Evolutionary conservation across 441 rosid species (phyloP).

Genomic region (Mallotus japonicus): DNA sequence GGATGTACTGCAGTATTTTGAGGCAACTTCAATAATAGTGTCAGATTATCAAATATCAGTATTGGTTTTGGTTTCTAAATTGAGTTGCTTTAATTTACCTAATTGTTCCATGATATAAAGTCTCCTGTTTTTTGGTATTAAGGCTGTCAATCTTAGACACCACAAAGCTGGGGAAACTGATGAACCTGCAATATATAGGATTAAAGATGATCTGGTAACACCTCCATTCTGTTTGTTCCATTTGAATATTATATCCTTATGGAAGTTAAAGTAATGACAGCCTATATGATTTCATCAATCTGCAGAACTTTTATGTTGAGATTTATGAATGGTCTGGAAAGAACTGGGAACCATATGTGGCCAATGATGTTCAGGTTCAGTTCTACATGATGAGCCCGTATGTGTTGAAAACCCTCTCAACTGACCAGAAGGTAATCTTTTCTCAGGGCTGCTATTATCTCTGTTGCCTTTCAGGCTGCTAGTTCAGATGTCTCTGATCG

Average conservation of each 20-base stretch:
- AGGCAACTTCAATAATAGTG: conserved; percentile 2
- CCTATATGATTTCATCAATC: neutral
- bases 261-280: neutral
- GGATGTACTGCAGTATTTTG: neutral
- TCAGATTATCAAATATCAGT: neutral
- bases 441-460: neutral
- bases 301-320: conserved; percentile 61
- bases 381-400: conserved; percentile 95
- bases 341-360: conserved; percentile 88
- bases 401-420: conserved; percentile 68
- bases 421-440: conserved; percentile 52
- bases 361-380: conserved; percentile 80
- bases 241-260: neutral
- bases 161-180: conserved; percentile 55
- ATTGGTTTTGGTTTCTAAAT: neutral
- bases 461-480: neutral
- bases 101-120: neutral
- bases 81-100: neutral
- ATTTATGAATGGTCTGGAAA: conserved; percentile 79
- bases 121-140: conserved; percentile 19
- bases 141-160: conserved; percentile 60
- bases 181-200: conserved; percentile 64
- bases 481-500: neutral
- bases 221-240: conserved; percentile 17
- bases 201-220: conserved; percentile 64